These are phyloP conservation scores for Penicillium egyptiacum DNA, from an alignment of 495 filamentous ascomycete species.

Conservation along the genomic window DNA sequence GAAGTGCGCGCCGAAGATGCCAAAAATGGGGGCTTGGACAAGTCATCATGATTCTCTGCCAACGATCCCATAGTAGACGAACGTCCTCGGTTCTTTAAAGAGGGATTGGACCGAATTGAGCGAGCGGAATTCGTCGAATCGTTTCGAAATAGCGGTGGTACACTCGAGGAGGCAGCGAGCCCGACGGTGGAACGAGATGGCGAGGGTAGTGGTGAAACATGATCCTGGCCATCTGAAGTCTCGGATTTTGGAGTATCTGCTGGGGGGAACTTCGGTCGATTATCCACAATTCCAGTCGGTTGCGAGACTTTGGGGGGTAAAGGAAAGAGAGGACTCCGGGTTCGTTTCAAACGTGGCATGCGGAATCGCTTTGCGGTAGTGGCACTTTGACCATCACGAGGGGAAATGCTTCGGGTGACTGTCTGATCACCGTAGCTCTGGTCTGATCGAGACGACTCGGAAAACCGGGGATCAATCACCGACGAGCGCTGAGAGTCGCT, in stretches of 20 bases:
- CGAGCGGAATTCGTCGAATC: conserved; percentile 65
- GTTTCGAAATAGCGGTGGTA: conserved; percentile 52
- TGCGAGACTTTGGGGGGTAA: conserved; percentile 65
- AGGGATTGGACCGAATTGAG: conserved; percentile 73
- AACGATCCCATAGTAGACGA: conserved; percentile 89
- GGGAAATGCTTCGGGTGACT: conserved; percentile 32
- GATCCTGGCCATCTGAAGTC: conserved; percentile 35
- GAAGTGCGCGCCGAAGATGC: conserved; percentile 69
- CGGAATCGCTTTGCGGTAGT: conserved; percentile 74
- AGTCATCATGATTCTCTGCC: conserved; percentile 55
- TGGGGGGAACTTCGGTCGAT: conserved; percentile 26
- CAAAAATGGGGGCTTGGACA: conserved; percentile 56
- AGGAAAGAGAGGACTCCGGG: conserved; percentile 83
- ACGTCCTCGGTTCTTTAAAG: conserved; percentile 60
- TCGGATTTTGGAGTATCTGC: conserved; percentile 29
- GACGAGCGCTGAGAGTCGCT: conserved; percentile 69
- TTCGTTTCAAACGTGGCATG: conserved; percentile 77
- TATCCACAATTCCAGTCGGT: conserved; percentile 23
- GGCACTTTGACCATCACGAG: conserved; percentile 31
- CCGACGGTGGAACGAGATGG: conserved; percentile 54
- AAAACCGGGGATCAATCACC: conserved; percentile 68
- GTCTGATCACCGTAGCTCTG: conserved; percentile 76
- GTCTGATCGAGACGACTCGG: conserved; percentile 91
- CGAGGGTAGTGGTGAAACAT: conserved; percentile 54
- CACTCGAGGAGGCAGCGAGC: conserved; percentile 38